Base-by-base conservation (phyloP, 495 filamentous ascomycete species). In the Physcia stellaris region DNA sequence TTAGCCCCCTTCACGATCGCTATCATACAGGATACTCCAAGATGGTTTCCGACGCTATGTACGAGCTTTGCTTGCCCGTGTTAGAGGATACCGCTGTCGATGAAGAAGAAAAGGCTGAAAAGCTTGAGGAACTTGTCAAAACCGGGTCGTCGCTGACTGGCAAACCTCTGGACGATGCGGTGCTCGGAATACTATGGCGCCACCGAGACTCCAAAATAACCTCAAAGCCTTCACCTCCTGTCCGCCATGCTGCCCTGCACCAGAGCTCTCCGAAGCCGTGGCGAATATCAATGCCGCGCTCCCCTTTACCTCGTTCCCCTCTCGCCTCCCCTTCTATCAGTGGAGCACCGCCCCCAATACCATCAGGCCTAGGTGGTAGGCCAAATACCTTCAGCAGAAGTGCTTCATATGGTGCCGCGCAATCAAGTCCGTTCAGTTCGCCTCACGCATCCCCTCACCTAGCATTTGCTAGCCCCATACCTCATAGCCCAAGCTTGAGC, bases 101-200 rank as follows among this genome's bases (percentile, higher is more conserved):
- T 46, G 92, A 96, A 49, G 92, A 99, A 54, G 92, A 96, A 44
- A 92, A 86, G 65, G 83, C 80, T 2, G 92, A 99, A 57, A 86
- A 79, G 60, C 66, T 94, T 35, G 86, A 94, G 55, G 83, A 87
- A 46, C 66, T 93, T 16, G 66, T 96, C 43, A 77, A 76, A 57
- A 77, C 75, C 40, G 79, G 86, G 60, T 86, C 84, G 5, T 70
- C 69, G 12, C 61, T 96, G 38, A 71, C 67, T 7, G 87, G 86
- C n/a, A 60, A 77, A 44, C 63, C 76, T 13, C 67, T 99, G 31
- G 92, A 96, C 55, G 86, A 94, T 64, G 79, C 81, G 24, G 75
- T 95, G 16, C 70, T 99, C 37, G 86, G 94, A 57, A 77, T 85
- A 29, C 64, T 96, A 50, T 96, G 92, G 92, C 75, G 85, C 45